These are phyloP conservation scores for Sclerotinia subarctica DNA, from an alignment of 2,329 filamentous ascomycete species.

Conservation along the genomic window DNA sequence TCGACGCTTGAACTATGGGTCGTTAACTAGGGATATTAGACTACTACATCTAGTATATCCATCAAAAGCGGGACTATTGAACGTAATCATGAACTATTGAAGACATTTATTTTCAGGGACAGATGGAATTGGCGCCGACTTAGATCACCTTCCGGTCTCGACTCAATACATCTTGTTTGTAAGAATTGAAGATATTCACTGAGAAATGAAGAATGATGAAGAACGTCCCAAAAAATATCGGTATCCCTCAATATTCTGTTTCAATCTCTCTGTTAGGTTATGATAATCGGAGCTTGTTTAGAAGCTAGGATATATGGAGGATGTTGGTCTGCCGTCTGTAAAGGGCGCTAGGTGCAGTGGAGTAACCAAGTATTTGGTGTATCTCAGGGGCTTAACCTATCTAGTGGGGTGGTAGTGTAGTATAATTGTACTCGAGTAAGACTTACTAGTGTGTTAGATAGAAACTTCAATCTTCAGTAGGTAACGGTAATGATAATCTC, in stretches of 20 bases:
- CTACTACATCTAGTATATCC: neutral
- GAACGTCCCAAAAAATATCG: neutral
- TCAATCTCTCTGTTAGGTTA: conserved; percentile 11
- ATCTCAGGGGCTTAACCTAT: too few relatives aligned
- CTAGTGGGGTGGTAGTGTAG: too few relatives aligned
- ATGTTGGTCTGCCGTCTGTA: neutral
- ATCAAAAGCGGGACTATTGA: neutral
- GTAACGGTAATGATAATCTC: too few relatives aligned
- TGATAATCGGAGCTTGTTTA: neutral
- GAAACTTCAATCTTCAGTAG: too few relatives aligned
- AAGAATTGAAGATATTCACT: too few relatives aligned
- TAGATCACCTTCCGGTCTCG: neutral
- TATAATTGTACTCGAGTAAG: too few relatives aligned
- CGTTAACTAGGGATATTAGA: neutral
- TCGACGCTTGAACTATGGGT: neutral
- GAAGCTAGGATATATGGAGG: neutral
- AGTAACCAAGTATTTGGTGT: too few relatives aligned
- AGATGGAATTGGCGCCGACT: neutral
- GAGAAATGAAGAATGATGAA: neutral
- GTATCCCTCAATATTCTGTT: neutral
- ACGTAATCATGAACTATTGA: neutral
- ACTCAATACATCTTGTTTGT: neutral
- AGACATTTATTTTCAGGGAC: too few relatives aligned
- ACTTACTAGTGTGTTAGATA: too few relatives aligned
- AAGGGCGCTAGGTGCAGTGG: too few relatives aligned